Conservation (phyloP, 169 alveolate species). For the Miamiensis avidus region DNA sequence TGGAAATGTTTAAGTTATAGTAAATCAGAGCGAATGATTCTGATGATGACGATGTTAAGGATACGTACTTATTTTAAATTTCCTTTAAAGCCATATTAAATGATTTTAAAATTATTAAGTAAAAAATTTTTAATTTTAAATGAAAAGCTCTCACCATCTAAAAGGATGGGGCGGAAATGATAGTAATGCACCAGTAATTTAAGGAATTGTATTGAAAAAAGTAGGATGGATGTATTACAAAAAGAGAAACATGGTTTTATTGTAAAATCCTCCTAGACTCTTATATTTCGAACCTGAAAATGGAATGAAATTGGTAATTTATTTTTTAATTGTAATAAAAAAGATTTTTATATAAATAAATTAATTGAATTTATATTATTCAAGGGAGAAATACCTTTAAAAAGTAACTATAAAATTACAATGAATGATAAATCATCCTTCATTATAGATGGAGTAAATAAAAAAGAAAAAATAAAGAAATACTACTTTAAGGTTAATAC, state of each 20-base stretch:
- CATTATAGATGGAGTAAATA: conserved; percentile 27
- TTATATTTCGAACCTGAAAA: conserved; percentile 37
- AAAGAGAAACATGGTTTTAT: conserved; percentile 28
- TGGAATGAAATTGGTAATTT: conserved; percentile 31
- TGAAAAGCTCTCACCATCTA: too few species aligned
- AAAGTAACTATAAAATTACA: conserved; percentile 11
- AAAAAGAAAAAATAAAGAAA: conserved; percentile 32
- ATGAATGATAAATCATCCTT: conserved; percentile 23
- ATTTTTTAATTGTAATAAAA: neutral
- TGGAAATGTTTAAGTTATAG: too few species aligned
- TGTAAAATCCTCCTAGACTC: conserved; percentile 32
- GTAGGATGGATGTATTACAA: conserved; percentile 37
- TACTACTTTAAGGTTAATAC: conserved; percentile 31
- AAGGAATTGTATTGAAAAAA: conserved; percentile 32
- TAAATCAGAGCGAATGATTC: too few species aligned
- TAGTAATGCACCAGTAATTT: conserved; percentile 2
- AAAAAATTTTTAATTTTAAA: too few species aligned
- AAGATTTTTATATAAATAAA: neutral
- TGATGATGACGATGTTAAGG: conserved; percentile 17
- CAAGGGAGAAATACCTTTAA: conserved; percentile 31
- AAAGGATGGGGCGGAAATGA: neutral
- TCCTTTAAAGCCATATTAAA: conserved; percentile 1
- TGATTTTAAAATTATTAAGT: neutral
- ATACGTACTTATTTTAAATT: conserved; percentile 3
- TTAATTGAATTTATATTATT: conserved; percentile 1